Evolutionary conservation across 169 alveolate species (phyloP).

Genomic region (Cryptosporidium baileyi): DNA sequence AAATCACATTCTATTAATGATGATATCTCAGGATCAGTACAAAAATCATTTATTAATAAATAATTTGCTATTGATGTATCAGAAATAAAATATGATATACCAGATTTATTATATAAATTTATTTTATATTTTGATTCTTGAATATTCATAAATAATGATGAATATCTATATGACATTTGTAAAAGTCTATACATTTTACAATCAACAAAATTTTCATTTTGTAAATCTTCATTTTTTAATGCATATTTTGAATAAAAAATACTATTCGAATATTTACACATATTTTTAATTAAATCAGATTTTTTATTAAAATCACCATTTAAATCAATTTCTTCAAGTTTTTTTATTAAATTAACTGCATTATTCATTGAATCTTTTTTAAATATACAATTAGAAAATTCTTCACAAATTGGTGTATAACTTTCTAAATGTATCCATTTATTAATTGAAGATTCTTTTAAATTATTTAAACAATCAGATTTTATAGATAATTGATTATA

Average conservation of each 20-base stretch:
- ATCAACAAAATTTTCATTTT: not conserved
- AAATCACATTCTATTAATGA: conserved; percentile 3
- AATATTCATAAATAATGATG: not conserved
- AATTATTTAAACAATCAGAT: not conserved
- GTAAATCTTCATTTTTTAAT: not conserved
- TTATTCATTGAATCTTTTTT: not conserved
- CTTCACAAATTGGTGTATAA: not conserved
- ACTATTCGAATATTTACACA: not conserved
- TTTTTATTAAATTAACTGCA: not conserved
- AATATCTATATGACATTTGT: conserved; percentile 11
- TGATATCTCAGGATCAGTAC: conserved; percentile 53
- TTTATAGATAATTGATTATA: not conserved
- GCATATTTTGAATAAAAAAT: not conserved
- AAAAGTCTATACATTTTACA: conserved; percentile 35
- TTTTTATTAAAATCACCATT: conserved; percentile 40
- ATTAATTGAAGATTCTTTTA: not conserved
- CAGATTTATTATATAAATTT: not conserved
- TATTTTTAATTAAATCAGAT: not conserved
- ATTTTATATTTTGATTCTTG: not conserved
- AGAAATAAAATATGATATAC: not conserved
- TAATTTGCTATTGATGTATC: conserved; percentile 20
- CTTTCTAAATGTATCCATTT: not conserved
- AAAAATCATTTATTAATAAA: conserved; percentile 40
- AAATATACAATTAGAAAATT: not conserved
- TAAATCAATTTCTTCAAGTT: not conserved